Evolutionary conservation across 805 yeast genomes (phyloP), one percentile per base, ranked within the genome.

Genomic region (Kuraishia floccosa): DNA sequence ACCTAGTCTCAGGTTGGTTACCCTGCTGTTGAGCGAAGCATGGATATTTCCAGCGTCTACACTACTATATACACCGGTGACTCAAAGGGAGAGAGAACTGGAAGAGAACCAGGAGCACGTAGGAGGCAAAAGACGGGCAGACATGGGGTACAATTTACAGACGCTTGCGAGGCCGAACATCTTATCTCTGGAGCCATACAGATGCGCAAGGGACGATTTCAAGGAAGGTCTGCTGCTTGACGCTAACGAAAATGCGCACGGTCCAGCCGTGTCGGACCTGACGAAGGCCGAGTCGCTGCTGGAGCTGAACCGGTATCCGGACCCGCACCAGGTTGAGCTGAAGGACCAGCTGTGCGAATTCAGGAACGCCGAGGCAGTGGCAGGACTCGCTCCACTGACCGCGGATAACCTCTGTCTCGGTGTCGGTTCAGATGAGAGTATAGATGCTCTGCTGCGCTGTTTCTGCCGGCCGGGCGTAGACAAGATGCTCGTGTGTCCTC

Each of bases 201-300:
- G 94, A 32, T 91, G 98, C 56, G 98, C 98, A 4, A 65, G 98
- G 56, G 98, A 91, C 48, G 97, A 89, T 49, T 89, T 77, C 64
- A 80, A 72, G 35, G 85, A 68, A 23, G 98, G 98, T 19, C 65
- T 91, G 27, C 63, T 91, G 15, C 62, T 91, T 32, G 98, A 91
- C 54, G 98, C 98, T 34, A 91, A 91, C 47, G 98, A 91, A 56
- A 91, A 91, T 51, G 79, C 97, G 2, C 81, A 78, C 48, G 98
- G 97, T 0, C 89, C 96, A 4, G 73, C 94, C 2, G 54, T 85
- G 11, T 35, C 57, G 2, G 53, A 55, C 5, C 40, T 73, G 16
- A 51, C 64, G 3, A 40, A 42, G 1, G 54, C 53, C 2, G 89
- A 80, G 38, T 35, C 50, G 10, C 35, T 41, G 2, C 57, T 73